Conservation (phyloP, 805 yeast genomes). For the Kazachstania taianensis region DNA sequence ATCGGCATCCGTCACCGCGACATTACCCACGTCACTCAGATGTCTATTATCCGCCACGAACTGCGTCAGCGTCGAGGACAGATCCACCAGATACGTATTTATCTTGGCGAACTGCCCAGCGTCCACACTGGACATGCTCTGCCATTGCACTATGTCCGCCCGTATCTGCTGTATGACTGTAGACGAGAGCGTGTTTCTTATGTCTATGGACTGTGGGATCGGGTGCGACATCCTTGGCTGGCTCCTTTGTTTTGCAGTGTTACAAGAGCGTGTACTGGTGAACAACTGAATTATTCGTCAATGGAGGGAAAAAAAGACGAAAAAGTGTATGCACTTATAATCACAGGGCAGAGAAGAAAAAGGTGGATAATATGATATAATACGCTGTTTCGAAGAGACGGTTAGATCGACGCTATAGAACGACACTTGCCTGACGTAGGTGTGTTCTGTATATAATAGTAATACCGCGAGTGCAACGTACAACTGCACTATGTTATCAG, state of each 20-base stretch:
- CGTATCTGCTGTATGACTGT: conserved; percentile 22
- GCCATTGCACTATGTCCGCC: conserved; percentile 13
- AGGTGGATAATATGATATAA: not conserved
- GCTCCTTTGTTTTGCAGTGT: too few relatives aligned
- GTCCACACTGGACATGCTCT: not conserved
- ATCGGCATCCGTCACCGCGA: conserved; percentile 23
- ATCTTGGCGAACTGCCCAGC: conserved; percentile 6
- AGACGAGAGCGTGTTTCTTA: conserved; percentile 25
- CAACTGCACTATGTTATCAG: too few relatives aligned
- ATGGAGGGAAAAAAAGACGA: not conserved
- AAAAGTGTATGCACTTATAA: not conserved
- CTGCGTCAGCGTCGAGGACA: conserved; percentile 16
- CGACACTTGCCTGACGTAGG: too few relatives aligned
- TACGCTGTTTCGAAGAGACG: too few relatives aligned
- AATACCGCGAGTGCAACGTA: too few relatives aligned
- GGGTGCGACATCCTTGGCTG: conserved; percentile 18
- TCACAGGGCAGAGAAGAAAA: too few relatives aligned
- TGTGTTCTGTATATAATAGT: too few relatives aligned
- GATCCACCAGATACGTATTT: conserved; percentile 15
- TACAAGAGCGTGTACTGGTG: too few relatives aligned
- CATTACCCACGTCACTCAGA: conserved; percentile 12
- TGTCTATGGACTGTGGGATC: conserved; percentile 26
- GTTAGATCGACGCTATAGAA: too few relatives aligned
- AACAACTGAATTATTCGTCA: too few relatives aligned
- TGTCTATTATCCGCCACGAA: conserved; percentile 24